A percentile compares a stretch with the other conserved stretches of the same genome.
Evolutionary conservation across 805 yeast species (phyloP).

Genomic region (Sugiyamaella chiloensis): DNA sequence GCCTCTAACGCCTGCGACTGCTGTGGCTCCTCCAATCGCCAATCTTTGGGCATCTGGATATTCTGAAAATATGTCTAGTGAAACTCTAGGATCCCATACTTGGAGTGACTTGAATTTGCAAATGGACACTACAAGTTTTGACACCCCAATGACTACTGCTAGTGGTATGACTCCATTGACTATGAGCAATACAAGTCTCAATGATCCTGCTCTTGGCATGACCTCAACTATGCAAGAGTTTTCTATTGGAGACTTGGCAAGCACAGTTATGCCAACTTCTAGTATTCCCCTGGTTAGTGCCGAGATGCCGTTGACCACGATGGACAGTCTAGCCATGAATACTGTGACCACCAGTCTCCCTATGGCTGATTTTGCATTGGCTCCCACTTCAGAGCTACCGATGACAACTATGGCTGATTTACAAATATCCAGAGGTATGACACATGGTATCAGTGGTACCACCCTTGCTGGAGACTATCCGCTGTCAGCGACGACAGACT

Average conservation of each 20-base stretch:
- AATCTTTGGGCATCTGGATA: neutral
- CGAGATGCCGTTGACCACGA: too few species aligned
- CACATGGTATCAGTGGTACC: neutral
- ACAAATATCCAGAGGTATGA: too few species aligned
- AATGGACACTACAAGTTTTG: slow-evolving; percentile 5
- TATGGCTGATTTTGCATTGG: too few species aligned
- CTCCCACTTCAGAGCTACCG: too few species aligned
- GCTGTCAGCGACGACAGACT: neutral
- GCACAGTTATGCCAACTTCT: slow-evolving; percentile 3
- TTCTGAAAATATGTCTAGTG: neutral
- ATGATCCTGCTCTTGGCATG: neutral
- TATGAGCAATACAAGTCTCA: neutral
- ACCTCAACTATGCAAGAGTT: neutral
- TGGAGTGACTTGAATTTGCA: slow-evolving; percentile 4
- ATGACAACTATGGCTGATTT: too few species aligned
- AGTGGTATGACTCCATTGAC: neutral
- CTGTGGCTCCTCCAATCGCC: neutral
- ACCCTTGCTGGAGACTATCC: neutral
- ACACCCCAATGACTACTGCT: slow-evolving; percentile 2
- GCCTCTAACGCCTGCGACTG: neutral
- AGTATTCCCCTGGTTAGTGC: slow-evolving; percentile 1
- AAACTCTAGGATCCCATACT: neutral
- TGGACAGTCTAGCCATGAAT: too few species aligned
- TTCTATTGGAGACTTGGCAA: slow-evolving; percentile 1
- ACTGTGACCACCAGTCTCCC: neutral